phyloP scores from a whole-genome alignment of 1,139 yeast species.

The Magnusiomyces sp. region DNA sequence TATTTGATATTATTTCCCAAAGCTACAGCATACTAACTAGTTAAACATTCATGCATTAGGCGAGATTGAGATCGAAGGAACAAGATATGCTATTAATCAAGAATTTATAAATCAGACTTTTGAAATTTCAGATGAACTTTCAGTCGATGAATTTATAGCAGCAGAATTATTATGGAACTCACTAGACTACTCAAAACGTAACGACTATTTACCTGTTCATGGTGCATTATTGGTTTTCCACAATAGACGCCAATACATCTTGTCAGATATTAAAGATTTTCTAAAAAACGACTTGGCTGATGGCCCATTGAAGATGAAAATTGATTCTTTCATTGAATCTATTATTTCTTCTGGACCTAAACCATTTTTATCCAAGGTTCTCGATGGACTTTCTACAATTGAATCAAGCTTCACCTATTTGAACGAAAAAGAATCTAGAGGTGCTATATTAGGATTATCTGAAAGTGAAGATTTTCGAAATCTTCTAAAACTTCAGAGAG shows the following conservation, averaged over 20 bases:
- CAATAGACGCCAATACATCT: slow-evolving; percentile 57
- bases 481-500: slow-evolving; percentile 50
- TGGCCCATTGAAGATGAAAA: slow-evolving; percentile 4
- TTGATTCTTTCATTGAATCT: slow-evolving; percentile 9
- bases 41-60: slow-evolving; percentile 16
- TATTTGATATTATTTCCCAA: slow-evolving; percentile 4
- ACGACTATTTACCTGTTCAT: slow-evolving; percentile 53
- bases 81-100: slow-evolving; percentile 42
- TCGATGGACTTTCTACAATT: slow-evolving; percentile 49
- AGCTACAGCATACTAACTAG: slow-evolving; percentile 2
- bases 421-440: slow-evolving; percentile 45
- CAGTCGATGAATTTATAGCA: slow-evolving; percentile 59
- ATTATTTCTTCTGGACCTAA: slow-evolving; percentile 8
- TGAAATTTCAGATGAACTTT: slow-evolving; percentile 53
- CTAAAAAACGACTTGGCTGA: slow-evolving; percentile 28
- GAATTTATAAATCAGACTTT: slow-evolving; percentile 45
- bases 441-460: slow-evolving; percentile 46
- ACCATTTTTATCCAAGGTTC: slow-evolving; percentile 28
- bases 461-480: slow-evolving; percentile 45
- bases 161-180: slow-evolving; percentile 49
- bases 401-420: slow-evolving; percentile 48
- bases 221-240: slow-evolving; percentile 66
- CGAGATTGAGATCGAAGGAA: slow-evolving; percentile 43
- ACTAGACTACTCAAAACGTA: slow-evolving; percentile 35
- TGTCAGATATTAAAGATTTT: slow-evolving; percentile 60